Conservation (phyloP, 176 grass and related monocot species). For the Aegilops bicornis region DNA sequence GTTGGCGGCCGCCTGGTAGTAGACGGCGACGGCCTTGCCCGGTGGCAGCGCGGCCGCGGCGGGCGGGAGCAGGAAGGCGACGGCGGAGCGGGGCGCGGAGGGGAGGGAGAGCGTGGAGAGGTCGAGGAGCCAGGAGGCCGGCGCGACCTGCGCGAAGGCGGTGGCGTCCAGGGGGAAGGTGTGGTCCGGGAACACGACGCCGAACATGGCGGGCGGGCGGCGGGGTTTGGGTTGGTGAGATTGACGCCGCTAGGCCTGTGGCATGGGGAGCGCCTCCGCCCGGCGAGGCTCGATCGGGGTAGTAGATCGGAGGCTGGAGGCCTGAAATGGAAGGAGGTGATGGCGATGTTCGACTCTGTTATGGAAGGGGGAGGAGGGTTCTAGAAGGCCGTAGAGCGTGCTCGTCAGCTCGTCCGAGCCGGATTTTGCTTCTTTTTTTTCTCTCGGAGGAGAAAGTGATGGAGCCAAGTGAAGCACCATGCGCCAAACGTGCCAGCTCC, state of each 20-base stretch:
- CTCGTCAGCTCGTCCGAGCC: not conserved
- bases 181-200: slow-evolving; percentile 81
- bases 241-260: slow-evolving; percentile 15
- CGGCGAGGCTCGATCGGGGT: not conserved
- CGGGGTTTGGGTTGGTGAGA: not conserved
- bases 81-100: slow-evolving; percentile 48
- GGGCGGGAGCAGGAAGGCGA: slow-evolving; percentile 67
- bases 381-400: slow-evolving; percentile 23
- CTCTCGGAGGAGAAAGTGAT: too few species aligned
- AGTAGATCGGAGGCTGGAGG: not conserved
- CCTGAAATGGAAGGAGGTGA: not conserved
- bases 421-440: too few species aligned
- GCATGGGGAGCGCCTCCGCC: not conserved
- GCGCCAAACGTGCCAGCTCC: too few species aligned
- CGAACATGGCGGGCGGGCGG: slow-evolving; percentile 67
- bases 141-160: slow-evolving; percentile 69
- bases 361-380: slow-evolving; percentile 16
- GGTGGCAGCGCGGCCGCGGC: slow-evolving; percentile 65
- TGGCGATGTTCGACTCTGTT: not conserved
- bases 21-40: slow-evolving; percentile 70
- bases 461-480: too few species aligned
- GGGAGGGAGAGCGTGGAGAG: slow-evolving; percentile 46
- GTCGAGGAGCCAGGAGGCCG: slow-evolving; percentile 82
- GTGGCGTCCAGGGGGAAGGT: slow-evolving; percentile 79
- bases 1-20: slow-evolving; percentile 63